These are phyloP conservation scores for Fusarium domesticum DNA, from an alignment of 2,329 filamentous ascomycete species.

Conservation along the genomic window DNA sequence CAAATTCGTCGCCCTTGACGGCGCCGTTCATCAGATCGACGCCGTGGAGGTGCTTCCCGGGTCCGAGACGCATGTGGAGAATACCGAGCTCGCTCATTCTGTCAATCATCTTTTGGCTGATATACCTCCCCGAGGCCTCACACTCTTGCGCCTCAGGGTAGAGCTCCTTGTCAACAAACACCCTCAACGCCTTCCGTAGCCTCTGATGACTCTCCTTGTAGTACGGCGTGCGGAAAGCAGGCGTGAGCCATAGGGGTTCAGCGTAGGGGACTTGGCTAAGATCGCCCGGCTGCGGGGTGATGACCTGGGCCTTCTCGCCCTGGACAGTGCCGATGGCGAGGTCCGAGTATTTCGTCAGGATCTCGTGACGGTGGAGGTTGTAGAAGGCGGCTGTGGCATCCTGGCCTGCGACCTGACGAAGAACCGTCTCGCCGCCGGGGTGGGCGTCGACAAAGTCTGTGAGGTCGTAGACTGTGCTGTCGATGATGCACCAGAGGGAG, in stretches of 20 bases:
- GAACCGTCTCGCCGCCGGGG: slow-evolving; percentile 76
- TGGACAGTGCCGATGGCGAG: slow-evolving; percentile 73
- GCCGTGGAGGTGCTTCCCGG: slow-evolving; percentile 76
- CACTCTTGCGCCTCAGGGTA: slow-evolving; percentile 72
- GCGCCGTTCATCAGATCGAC: slow-evolving; percentile 65
- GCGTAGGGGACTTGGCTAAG: slow-evolving; percentile 77
- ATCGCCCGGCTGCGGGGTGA: slow-evolving; percentile 67
- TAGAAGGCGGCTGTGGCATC: slow-evolving; percentile 84
- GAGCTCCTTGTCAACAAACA: slow-evolving; percentile 70
- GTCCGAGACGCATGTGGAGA: slow-evolving; percentile 78
- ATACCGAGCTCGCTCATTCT: slow-evolving; percentile 72
- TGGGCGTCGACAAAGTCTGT: slow-evolving; percentile 83
- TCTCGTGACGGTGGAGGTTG: slow-evolving; percentile 88
- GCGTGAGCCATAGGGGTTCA: slow-evolving; percentile 78
- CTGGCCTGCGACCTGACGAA: slow-evolving; percentile 74
- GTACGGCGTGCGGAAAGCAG: slow-evolving; percentile 75
- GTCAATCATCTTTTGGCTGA: slow-evolving; percentile 71
- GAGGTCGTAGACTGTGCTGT: slow-evolving; percentile 83
- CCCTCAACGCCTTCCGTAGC: slow-evolving; percentile 66
- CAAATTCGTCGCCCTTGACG: slow-evolving; percentile 75
- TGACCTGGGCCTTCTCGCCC: slow-evolving; percentile 71
- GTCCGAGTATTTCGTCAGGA: slow-evolving; percentile 74
- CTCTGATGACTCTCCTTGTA: slow-evolving; percentile 71
- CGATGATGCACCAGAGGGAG: slow-evolving; percentile 79
- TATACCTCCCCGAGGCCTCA: slow-evolving; percentile 70